Percentiles rank a stretch among this genome's conserved stretches.
phyloP scores from a whole-genome alignment of 2,329 filamentous ascomycete genomes.

The Nemania serpens region DNA sequence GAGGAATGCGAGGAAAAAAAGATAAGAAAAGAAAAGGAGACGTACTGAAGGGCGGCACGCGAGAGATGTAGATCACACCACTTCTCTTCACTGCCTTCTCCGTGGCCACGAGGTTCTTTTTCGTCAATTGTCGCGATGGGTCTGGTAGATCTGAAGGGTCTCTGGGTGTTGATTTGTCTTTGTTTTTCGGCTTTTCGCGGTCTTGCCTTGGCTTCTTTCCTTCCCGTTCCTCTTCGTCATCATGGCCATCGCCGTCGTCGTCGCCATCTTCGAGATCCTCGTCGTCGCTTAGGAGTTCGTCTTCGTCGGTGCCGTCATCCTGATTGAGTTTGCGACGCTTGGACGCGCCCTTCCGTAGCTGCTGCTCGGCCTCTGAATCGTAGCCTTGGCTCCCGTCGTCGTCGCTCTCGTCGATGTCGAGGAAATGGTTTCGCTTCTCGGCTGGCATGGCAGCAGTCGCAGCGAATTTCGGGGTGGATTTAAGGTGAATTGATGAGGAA shows the following conservation, averaged over 20 bases:
- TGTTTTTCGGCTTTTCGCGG: conserved; percentile 20
- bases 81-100: conserved; percentile 71
- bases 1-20: not conserved
- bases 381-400: conserved; percentile 64
- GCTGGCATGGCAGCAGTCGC: conserved; percentile 59
- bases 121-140: conserved; percentile 60
- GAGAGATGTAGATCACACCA: conserved; percentile 81
- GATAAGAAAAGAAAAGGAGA: not conserved
- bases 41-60: conserved; percentile 85
- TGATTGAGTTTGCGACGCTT: conserved; percentile 54
- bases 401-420: conserved; percentile 64
- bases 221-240: conserved; percentile 26
- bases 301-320: conserved; percentile 35
- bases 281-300: conserved; percentile 39
- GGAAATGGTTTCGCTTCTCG: conserved; percentile 73
- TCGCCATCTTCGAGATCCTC: conserved; percentile 35
- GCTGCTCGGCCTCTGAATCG: conserved; percentile 67
- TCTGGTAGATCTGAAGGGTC: conserved; percentile 50
- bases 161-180: conserved; percentile 36
- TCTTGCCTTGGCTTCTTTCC: conserved; percentile 27
- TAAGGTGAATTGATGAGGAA: not conserved
- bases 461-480: not conserved
- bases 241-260: conserved; percentile 20
- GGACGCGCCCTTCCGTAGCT: conserved; percentile 64
- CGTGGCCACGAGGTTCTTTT: conserved; percentile 70